Conservation (phyloP, 1,284 basidiomycete genomes). For the Ceratobasidium sp. region DNA sequence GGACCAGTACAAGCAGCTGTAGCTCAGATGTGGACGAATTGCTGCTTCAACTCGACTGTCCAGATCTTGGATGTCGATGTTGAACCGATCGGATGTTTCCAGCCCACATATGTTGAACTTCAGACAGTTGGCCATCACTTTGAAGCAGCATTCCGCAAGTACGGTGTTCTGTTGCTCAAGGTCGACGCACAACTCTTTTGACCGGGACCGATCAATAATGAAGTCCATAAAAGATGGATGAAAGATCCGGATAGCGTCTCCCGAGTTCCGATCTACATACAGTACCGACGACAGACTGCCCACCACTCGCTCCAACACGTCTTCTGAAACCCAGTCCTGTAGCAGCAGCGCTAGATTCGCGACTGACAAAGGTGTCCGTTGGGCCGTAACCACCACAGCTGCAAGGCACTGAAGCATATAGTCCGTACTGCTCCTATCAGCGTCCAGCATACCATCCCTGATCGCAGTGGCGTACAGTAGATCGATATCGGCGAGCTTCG, state of each 20-base stretch:
- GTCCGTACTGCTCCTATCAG: background rate
- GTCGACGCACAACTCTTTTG: conserved; percentile 3
- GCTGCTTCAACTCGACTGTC: background rate
- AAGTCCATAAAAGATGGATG: conserved; percentile 45
- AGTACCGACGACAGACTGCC: conserved; percentile 30
- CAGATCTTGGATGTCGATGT: background rate
- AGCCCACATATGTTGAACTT: conserved; percentile 33
- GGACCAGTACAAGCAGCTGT: conserved; percentile 1
- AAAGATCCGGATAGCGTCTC: conserved; percentile 11
- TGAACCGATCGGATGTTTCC: background rate
- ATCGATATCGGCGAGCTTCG: background rate
- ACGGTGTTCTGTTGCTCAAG: background rate
- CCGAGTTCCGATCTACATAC: background rate
- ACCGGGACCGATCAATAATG: conserved; percentile 22
- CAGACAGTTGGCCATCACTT: background rate
- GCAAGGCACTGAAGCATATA: background rate
- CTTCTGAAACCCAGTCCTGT: background rate
- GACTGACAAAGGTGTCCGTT: background rate
- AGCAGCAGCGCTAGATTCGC: background rate
- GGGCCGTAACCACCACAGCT: background rate
- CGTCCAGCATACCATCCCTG: background rate
- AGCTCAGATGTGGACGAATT: background rate
- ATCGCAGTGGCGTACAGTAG: background rate
- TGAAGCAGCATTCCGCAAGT: background rate
- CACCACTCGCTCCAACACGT: background rate